These are phyloP conservation scores for Scopulariopsis brevicaulis DNA, from an alignment of 2,329 filamentous ascomycete genomes.

Conservation along the genomic window DNA sequence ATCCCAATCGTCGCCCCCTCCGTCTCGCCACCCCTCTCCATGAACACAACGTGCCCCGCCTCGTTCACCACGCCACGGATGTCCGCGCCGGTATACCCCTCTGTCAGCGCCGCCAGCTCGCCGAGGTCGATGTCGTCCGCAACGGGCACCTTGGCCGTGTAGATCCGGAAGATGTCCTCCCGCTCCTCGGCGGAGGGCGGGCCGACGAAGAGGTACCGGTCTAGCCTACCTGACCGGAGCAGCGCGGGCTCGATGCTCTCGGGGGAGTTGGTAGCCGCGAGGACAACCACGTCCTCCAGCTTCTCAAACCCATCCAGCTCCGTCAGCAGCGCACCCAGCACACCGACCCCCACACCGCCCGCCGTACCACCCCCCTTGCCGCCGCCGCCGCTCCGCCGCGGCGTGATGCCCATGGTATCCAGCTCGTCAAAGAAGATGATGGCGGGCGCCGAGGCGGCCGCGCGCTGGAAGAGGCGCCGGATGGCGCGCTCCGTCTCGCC, in stretches of 20 bases:
- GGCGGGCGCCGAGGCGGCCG: slow-evolving; percentile 72
- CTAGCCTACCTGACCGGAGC: slow-evolving; percentile 75
- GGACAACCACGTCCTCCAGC: slow-evolving; percentile 70
- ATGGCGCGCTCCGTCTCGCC: slow-evolving; percentile 85
- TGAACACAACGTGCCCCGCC: slow-evolving; percentile 4
- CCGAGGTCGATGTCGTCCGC: slow-evolving; percentile 52
- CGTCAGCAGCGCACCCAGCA: slow-evolving; percentile 79
- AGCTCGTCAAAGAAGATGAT: slow-evolving; percentile 98
- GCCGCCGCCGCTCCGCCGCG: slow-evolving; percentile 31
- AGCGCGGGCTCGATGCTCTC: slow-evolving; percentile 78
- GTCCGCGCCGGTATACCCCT: slow-evolving; percentile 81
- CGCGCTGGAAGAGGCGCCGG: slow-evolving; percentile 75
- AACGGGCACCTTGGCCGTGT: slow-evolving; percentile 49
- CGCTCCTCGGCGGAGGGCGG: slow-evolving; percentile 65
- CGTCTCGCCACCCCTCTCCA: slow-evolving; percentile 1
- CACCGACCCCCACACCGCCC: slow-evolving; percentile 56
- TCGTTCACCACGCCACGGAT: slow-evolving; percentile 25
- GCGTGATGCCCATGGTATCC: slow-evolving; percentile 62
- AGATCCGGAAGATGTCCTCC: slow-evolving; percentile 63
- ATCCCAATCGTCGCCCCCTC: slow-evolving; percentile 1
- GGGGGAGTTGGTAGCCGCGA: slow-evolving; percentile 87
- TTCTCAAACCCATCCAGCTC: slow-evolving; percentile 94
- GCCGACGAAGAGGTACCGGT: slow-evolving; percentile 75
- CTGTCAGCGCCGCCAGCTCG: slow-evolving; percentile 50
- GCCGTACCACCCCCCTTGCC: slow-evolving; percentile 18